Evolutionary conservation across 495 filamentous ascomycete genomes (phyloP), one percentile per base, ranked within the genome.

Genomic region (Penicillium samsonianum): DNA sequence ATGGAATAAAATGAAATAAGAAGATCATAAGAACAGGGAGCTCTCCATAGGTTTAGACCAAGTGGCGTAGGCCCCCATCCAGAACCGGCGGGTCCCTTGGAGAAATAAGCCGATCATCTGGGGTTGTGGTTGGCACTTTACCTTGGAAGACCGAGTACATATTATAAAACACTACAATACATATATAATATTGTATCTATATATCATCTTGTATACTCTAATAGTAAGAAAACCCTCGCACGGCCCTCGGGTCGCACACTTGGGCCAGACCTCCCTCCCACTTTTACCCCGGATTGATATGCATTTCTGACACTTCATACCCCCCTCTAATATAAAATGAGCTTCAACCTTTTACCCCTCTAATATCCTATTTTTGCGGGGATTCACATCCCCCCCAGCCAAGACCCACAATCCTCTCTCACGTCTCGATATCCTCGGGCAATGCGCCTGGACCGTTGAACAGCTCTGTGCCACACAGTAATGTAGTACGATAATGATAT

Each of bases 201-300:
- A n/a, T n/a, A n/a, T n/a, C n/a, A n/a, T n/a, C n/a, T n/a, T n/a
- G n/a, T n/a, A n/a, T n/a, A n/a, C n/a, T n/a, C n/a, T n/a, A n/a
- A n/a, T n/a, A n/a, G n/a, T n/a, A 25, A 25, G 23, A 25, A 25
- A 25, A 4, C 23, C 23, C 23, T 33, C 37, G 47, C 35, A 43
- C 30, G 50, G 50, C 26, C 37, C 50, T 52, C 49, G 49, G 49
- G 49, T 51, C 49, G 23, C 35, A 52, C 35, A 40, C 37, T 52
- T 30, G 50, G 49, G 48, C 25, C 50, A 53, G 50, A 43, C 38
- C 42, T 35, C 41, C 31, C 49, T 52, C 3, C 14, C 10, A 40
- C 16, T 38, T n/a, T 53, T 53, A 53, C 50, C 50, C 50, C 50
- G 38, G 50, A 53, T 53, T 53, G 50, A 53, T 43, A 43, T 53